phyloP scores from a whole-genome alignment of 2,329 filamentous ascomycete species.

The Ophiostoma montium region DNA sequence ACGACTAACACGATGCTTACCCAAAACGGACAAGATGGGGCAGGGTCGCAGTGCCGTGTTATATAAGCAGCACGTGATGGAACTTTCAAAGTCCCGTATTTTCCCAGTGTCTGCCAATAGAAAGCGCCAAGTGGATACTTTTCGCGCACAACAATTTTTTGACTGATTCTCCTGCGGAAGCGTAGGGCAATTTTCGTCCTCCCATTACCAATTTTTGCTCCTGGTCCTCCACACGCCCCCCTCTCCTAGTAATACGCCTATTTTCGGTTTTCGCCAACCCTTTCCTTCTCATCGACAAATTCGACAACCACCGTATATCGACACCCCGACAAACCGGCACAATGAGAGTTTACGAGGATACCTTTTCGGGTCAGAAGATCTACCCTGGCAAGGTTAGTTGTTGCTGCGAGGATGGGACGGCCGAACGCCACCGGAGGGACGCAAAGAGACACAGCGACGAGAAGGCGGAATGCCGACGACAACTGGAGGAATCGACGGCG shows the following conservation, averaged over 20 bases:
- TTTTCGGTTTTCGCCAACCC: not conserved
- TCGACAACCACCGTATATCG: constrained; percentile 3
- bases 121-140: not conserved
- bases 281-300: constrained; percentile 5
- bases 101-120: not conserved
- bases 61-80: not conserved
- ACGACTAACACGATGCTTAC: not conserved
- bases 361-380: constrained; percentile 52
- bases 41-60: not conserved
- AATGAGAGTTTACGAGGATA: constrained; percentile 55
- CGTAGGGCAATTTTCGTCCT: constrained; percentile 2
- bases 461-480: not conserved
- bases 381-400: constrained; percentile 52
- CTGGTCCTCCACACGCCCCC: not conserved
- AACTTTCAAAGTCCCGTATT: not conserved
- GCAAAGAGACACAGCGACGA: not conserved
- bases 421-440: not conserved
- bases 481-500: too few species aligned
- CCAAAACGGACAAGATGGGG: not conserved
- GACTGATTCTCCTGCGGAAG: not conserved
- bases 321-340: constrained; percentile 23
- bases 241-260: constrained; percentile 1
- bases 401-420: constrained; percentile 1
- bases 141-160: constrained; percentile 6
- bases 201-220: constrained; percentile 2